Evolutionary conservation across 805 yeast genomes (phyloP).

Genomic region (Zygosaccharomyces rouxii): DNA sequence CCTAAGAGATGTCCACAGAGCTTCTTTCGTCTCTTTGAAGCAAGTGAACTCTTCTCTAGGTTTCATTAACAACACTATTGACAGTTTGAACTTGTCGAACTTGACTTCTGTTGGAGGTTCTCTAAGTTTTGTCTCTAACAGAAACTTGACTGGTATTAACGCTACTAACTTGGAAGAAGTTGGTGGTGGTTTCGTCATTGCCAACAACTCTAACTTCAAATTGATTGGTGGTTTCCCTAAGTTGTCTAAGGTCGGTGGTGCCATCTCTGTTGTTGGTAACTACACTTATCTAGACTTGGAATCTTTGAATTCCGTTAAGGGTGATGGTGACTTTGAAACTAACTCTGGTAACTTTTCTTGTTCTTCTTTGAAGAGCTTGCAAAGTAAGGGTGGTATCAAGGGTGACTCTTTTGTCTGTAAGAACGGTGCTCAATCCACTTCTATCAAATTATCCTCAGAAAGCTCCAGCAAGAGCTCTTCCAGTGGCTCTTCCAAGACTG

Average conservation of each 20-base stretch:
- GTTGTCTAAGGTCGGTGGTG: slow-evolving; percentile 79
- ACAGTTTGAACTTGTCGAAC: slow-evolving; percentile 48
- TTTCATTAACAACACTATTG: slow-evolving; percentile 67
- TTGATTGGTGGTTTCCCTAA: slow-evolving; percentile 68
- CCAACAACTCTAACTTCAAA: slow-evolving; percentile 73
- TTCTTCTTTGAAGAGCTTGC: slow-evolving; percentile 63
- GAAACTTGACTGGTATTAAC: slow-evolving; percentile 60
- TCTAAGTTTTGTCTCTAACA: slow-evolving; percentile 69
- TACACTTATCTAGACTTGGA: slow-evolving; percentile 76
- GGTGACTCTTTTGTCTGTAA: slow-evolving; percentile 83
- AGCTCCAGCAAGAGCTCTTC: slow-evolving; percentile 23
- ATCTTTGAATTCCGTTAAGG: slow-evolving; percentile 71
- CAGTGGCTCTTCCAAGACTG: slow-evolving; percentile 25
- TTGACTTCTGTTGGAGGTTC: slow-evolving; percentile 74
- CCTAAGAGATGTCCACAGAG: slow-evolving; percentile 72
- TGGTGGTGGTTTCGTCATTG: slow-evolving; percentile 91
- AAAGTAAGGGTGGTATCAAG: slow-evolving; percentile 75
- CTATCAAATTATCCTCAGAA: slow-evolving; percentile 36
- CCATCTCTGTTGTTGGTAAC: slow-evolving; percentile 74
- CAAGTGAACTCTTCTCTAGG: slow-evolving; percentile 78
- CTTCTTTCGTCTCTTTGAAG: slow-evolving; percentile 64
- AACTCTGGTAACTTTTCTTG: slow-evolving; percentile 72
- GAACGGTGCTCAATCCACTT: slow-evolving; percentile 52
- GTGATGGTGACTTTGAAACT: slow-evolving; percentile 85
- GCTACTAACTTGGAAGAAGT: slow-evolving; percentile 66